Conservation (phyloP, 176 grass and related monocot genomes). For the Zizania latifolia region DNA sequence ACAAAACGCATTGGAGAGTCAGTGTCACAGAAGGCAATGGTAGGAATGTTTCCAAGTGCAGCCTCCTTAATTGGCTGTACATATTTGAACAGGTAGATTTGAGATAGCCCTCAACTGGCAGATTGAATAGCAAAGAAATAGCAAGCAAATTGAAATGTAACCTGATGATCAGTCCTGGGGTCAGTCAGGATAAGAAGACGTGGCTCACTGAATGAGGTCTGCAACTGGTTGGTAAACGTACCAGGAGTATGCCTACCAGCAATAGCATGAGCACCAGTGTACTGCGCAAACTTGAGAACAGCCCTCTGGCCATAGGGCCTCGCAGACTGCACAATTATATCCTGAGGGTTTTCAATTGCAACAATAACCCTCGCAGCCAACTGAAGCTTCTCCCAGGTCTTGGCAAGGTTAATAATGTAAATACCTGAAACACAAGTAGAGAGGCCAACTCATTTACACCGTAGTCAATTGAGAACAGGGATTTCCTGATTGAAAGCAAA, state of each 20-base stretch:
- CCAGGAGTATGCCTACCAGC: too few species aligned
- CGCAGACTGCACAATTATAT: conserved; percentile 91
- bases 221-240: too few species aligned
- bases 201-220: too few species aligned
- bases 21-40: conserved; percentile 23
- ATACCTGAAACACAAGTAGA: conserved; percentile 39
- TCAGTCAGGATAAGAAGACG: too few species aligned
- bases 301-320: conserved; percentile 82
- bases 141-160: conserved; percentile 8
- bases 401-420: conserved; percentile 76
- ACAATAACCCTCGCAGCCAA: conserved; percentile 75
- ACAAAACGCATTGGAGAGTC: too few species aligned
- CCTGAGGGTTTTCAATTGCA: conserved; percentile 72
- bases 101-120: neutral
- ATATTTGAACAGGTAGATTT: neutral
- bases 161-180: conserved; percentile 88
- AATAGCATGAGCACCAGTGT: conserved; percentile 82
- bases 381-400: conserved; percentile 80
- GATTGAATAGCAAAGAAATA: neutral
- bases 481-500: neutral
- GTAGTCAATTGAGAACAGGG: neutral
- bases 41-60: conserved; percentile 18
- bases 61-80: conserved; percentile 19
- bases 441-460: neutral
- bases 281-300: conserved; percentile 82